Conservation (phyloP, 202 grass and related monocot species). For the Zizania palustris region DNA sequence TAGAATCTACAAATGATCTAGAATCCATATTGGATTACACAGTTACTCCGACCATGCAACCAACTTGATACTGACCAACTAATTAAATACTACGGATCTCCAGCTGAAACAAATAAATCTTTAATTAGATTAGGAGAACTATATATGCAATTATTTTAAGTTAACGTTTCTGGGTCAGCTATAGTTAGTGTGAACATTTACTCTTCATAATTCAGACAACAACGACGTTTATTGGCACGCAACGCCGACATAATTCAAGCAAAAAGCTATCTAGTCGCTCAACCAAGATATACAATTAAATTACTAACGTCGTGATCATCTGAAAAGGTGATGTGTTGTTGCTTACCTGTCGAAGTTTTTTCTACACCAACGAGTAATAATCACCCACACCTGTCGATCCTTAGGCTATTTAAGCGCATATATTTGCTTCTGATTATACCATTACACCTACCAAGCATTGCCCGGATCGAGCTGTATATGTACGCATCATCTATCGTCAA, state of each 20-base stretch:
- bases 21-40: background rate
- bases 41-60: background rate
- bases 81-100: too few species aligned
- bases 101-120: too few species aligned
- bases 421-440: background rate
- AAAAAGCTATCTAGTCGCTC: background rate
- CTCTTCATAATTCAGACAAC: background rate
- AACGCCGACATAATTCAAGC: slow-evolving; percentile 20
- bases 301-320: slow-evolving; percentile 44
- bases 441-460: slow-evolving; percentile 25
- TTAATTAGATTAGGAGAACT: slow-evolving; percentile 21
- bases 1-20: background rate
- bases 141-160: slow-evolving; percentile 24
- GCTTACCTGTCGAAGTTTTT: slow-evolving; percentile 51
- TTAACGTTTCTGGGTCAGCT: background rate
- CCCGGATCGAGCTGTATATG: background rate
- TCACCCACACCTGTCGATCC: slow-evolving; percentile 36
- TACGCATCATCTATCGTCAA: too few species aligned
- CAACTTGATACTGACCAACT: too few species aligned
- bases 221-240: slow-evolving; percentile 22
- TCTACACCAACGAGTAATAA: slow-evolving; percentile 25
- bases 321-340: slow-evolving; percentile 52
- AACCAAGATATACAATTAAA: slow-evolving; percentile 26
- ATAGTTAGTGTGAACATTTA: background rate
- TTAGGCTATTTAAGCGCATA: background rate